Conservation (phyloP, 2,329 filamentous ascomycete genomes). For the Rutstroemia sp. region DNA sequence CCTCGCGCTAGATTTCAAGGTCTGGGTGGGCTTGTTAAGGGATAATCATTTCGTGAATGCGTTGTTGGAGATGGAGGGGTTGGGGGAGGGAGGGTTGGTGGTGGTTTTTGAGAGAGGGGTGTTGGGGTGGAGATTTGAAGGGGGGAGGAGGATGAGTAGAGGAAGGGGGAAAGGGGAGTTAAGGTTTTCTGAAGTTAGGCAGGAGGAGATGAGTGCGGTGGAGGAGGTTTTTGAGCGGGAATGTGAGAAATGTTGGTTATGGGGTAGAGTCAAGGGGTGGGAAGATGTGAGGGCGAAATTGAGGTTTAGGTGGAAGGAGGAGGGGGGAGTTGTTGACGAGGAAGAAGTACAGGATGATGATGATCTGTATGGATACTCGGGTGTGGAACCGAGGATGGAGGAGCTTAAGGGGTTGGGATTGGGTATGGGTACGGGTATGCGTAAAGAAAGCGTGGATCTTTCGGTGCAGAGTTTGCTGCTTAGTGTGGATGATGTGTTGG, state of each 20-base stretch:
- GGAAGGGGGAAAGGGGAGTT: background rate
- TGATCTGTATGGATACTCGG: background rate
- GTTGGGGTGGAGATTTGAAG: background rate
- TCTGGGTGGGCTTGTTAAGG: background rate
- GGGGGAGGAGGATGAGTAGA: too few species aligned
- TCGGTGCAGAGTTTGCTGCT: background rate
- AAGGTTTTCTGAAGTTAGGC: background rate
- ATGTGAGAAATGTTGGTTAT: constrained; percentile 2
- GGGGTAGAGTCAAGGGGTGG: background rate
- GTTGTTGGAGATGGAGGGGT: constrained; percentile 1
- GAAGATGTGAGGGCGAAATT: background rate
- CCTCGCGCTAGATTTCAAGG: background rate
- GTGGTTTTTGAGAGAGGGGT: background rate
- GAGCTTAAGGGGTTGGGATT: too few species aligned
- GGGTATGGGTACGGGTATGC: too few species aligned
- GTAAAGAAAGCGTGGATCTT: too few species aligned
- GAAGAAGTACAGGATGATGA: background rate
- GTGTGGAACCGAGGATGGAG: too few species aligned
- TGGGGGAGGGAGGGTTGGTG: background rate
- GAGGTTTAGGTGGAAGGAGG: background rate
- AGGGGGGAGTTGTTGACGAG: background rate
- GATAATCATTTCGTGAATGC: constrained; percentile 6
- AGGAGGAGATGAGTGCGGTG: background rate
- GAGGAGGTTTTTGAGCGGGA: background rate
- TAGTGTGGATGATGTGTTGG: background rate